Conservation (phyloP, 768 basidiomycete species). For the Mrakia blollopis region DNA sequence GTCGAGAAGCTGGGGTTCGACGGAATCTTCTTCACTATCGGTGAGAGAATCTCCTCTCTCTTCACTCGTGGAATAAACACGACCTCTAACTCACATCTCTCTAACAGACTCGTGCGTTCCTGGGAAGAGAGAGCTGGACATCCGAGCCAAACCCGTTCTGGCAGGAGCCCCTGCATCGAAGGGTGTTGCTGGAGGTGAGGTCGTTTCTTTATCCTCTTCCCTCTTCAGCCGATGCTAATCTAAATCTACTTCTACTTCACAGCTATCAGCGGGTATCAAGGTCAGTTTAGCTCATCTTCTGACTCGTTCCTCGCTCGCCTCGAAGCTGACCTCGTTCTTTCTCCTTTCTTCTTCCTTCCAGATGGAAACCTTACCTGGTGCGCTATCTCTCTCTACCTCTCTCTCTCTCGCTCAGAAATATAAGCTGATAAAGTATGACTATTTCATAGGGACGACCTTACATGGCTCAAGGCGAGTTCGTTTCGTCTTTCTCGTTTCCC, state of each 20-base stretch:
- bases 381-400: background rate
- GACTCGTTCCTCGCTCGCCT: background rate
- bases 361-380: constrained; percentile 7
- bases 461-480: background rate
- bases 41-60: background rate
- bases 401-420: background rate
- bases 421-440: background rate
- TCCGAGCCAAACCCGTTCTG: no score
- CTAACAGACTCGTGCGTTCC: constrained; percentile 19
- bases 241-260: background rate
- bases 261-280: constrained; percentile 10
- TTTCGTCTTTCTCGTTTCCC: background rate
- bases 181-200: background rate
- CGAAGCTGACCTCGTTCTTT: no score
- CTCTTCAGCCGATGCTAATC: background rate
- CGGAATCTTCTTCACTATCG: constrained; percentile 30
- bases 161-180: background rate
- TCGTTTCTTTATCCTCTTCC: background rate
- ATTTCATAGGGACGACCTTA: background rate
- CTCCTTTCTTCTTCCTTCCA: background rate
- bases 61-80: background rate
- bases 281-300: background rate
- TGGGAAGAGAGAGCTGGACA: constrained; percentile 10
- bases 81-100: background rate
- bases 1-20: constrained; percentile 25